Percentiles rank a stretch among this genome's conserved stretches.
Evolutionary conservation across 768 basidiomycete species (phyloP).

Genomic region (Amanita inopinata): DNA sequence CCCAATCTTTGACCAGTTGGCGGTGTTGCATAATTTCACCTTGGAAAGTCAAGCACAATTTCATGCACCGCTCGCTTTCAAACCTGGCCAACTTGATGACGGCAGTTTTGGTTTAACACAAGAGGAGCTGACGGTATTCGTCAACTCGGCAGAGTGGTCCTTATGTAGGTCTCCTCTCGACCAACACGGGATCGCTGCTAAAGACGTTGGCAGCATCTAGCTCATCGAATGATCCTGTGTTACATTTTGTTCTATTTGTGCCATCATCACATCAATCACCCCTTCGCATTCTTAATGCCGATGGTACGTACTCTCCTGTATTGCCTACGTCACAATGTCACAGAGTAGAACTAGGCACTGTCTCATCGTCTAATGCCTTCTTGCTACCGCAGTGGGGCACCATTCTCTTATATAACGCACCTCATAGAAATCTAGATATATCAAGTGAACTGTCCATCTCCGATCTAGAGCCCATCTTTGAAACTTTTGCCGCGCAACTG

Average conservation of each 20-base stretch:
- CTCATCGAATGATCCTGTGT: slow-evolving; percentile 85
- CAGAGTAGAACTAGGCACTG: no score
- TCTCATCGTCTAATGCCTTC: slow-evolving; percentile 49
- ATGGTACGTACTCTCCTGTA: no score
- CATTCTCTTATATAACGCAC: slow-evolving; percentile 67
- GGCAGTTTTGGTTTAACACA: slow-evolving; percentile 50
- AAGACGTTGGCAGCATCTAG: slow-evolving; percentile 70
- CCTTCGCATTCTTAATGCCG: slow-evolving; percentile 48
- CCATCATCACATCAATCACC: slow-evolving; percentile 66
- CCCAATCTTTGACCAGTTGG: slow-evolving; percentile 53
- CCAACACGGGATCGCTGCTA: neutral
- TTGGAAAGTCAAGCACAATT: slow-evolving; percentile 93
- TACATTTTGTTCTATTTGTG: slow-evolving; percentile 87
- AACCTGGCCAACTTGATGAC: slow-evolving; percentile 35
- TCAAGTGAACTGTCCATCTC: slow-evolving; percentile 28
- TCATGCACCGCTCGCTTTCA: slow-evolving; percentile 82
- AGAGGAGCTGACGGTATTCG: slow-evolving; percentile 84
- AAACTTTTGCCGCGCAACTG: slow-evolving; percentile 62
- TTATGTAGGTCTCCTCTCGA: slow-evolving; percentile 44
- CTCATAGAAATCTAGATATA: no score
- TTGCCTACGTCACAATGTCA: no score
- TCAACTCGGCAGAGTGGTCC: slow-evolving; percentile 96
- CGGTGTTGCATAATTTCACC: slow-evolving; percentile 77
- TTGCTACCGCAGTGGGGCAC: slow-evolving; percentile 93
- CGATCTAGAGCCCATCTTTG: slow-evolving; percentile 45